Conservation (phyloP, 2,329 filamentous ascomycete species). For the Aspergillaceae sp. region DNA sequence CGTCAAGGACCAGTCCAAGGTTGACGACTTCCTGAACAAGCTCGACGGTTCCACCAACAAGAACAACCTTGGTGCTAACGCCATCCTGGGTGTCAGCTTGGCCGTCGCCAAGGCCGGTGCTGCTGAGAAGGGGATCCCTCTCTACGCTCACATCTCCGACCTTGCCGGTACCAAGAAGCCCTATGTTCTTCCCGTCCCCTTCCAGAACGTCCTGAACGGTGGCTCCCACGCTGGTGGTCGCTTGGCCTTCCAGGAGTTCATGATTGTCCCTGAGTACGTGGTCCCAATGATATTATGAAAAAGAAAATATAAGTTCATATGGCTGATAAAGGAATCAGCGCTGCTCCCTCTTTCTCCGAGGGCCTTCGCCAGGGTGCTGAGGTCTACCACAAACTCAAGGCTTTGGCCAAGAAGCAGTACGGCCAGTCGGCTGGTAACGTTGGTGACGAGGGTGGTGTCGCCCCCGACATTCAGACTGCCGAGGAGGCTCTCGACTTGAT, state of each 20-base stretch:
- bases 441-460: slow-evolving; percentile 98
- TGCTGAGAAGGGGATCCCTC: slow-evolving; percentile 78
- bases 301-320: not conserved
- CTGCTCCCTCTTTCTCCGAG: slow-evolving; percentile 86
- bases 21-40: slow-evolving; percentile 77
- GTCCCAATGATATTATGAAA: not conserved
- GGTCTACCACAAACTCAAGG: slow-evolving; percentile 97
- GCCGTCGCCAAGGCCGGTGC: slow-evolving; percentile 82
- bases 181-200: slow-evolving; percentile 80
- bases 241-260: slow-evolving; percentile 92
- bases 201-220: slow-evolving; percentile 91
- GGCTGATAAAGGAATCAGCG: slow-evolving; percentile 37
- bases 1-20: slow-evolving; percentile 74
- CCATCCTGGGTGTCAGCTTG: slow-evolving; percentile 76
- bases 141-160: slow-evolving; percentile 82
- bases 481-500: slow-evolving; percentile 97
- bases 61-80: slow-evolving; percentile 79
- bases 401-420: slow-evolving; percentile 97
- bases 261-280: slow-evolving; percentile 75
- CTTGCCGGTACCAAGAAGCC: slow-evolving; percentile 85
- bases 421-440: slow-evolving; percentile 98
- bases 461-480: slow-evolving; percentile 93
- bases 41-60: slow-evolving; percentile 82
- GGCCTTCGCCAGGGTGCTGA: slow-evolving; percentile 93
- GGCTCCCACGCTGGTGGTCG: slow-evolving; percentile 96